Conservation (phyloP, 129 eudicot genomes). For the Flaveria sonorensis region DNA sequence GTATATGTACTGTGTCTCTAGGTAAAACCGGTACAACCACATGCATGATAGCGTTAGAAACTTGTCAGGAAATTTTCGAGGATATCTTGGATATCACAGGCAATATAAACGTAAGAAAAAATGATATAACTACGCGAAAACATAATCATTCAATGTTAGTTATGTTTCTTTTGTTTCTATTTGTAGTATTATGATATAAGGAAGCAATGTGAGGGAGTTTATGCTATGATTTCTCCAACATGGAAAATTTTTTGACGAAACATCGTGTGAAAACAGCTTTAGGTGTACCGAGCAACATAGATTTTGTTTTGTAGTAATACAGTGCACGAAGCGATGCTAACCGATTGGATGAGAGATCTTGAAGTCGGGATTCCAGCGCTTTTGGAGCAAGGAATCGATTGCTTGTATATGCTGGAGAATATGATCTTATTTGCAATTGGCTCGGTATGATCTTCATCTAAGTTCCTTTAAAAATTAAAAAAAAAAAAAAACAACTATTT, state of each 20-base stretch:
- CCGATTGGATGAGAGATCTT: conserved; percentile 73
- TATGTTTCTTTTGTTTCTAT: neutral
- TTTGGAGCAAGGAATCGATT: conserved; percentile 67
- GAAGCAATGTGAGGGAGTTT: conserved; percentile 58
- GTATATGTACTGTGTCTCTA: conserved; percentile 16
- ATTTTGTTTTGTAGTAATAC: conserved; percentile 63
- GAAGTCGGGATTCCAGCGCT: conserved; percentile 83
- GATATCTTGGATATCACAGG: conserved; percentile 44
- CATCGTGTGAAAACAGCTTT: conserved; percentile 59
- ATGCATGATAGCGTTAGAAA: conserved; percentile 48
- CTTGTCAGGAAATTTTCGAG: conserved; percentile 55
- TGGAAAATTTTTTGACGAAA: conserved; percentile 56
- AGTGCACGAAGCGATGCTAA: conserved; percentile 58
- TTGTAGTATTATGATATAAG: conserved; percentile 78
- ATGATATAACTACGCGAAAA: neutral
- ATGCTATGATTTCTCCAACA: conserved; percentile 85
- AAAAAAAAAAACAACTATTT: neutral
- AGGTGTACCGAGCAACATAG: conserved; percentile 68
- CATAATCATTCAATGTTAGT: neutral
- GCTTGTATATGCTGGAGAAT: conserved; percentile 88
- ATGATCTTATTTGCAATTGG: conserved; percentile 97
- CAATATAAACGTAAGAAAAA: conserved; percentile 55
- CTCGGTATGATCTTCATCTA: conserved; percentile 47
- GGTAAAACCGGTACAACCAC: conserved; percentile 51
- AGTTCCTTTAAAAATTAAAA: neutral